A percentile compares a stretch with the other conserved stretches of the same genome.
These are phyloP conservation scores for Leccinum variabile DNA, from an alignment of 1,284 basidiomycete genomes.

Conservation along the genomic window DNA sequence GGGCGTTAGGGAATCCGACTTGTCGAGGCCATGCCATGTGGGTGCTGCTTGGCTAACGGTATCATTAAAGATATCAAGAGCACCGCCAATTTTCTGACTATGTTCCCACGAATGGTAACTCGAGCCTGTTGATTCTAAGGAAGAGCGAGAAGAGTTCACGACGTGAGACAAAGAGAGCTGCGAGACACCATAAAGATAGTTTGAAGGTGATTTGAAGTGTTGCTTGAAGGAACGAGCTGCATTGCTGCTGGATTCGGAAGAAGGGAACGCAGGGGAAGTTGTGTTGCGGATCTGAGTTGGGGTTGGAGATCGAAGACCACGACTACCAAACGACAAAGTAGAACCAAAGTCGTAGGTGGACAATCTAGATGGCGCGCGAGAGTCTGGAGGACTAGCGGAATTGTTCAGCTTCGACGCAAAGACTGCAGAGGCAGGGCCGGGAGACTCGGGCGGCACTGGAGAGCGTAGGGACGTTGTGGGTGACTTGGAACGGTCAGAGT, in stretches of 20 bases:
- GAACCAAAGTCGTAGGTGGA: slow-evolving; percentile 55
- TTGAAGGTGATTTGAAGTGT: slow-evolving; percentile 46
- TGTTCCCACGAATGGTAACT: slow-evolving; percentile 81
- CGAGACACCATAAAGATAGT: slow-evolving; percentile 51
- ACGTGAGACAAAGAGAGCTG: slow-evolving; percentile 65
- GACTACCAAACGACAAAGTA: slow-evolving; percentile 42
- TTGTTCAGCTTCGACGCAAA: slow-evolving; percentile 26
- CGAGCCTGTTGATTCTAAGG: slow-evolving; percentile 73
- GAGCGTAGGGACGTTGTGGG: slow-evolving; percentile 50
- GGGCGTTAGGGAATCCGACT: slow-evolving; percentile 47
- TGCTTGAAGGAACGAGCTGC: slow-evolving; percentile 54
- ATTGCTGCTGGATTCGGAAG: slow-evolving; percentile 29
- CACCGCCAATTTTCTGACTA: slow-evolving; percentile 51
- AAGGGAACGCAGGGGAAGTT: slow-evolving; percentile 50
- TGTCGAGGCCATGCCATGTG: slow-evolving; percentile 64
- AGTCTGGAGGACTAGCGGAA: slow-evolving; percentile 36
- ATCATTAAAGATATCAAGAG: slow-evolving; percentile 52
- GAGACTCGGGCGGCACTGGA: slow-evolving; percentile 59
- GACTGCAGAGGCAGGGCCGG: slow-evolving; percentile 30
- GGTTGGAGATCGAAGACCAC: slow-evolving; percentile 57
- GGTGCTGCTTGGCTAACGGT: slow-evolving; percentile 44
- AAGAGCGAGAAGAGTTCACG: slow-evolving; percentile 72
- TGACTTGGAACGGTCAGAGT: slow-evolving; percentile 44
- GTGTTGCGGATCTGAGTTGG: slow-evolving; percentile 62
- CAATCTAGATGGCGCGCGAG: slow-evolving; percentile 51